phyloP scores from a whole-genome alignment of 2,329 filamentous ascomycete genomes.

The Pyricularia grisea region DNA sequence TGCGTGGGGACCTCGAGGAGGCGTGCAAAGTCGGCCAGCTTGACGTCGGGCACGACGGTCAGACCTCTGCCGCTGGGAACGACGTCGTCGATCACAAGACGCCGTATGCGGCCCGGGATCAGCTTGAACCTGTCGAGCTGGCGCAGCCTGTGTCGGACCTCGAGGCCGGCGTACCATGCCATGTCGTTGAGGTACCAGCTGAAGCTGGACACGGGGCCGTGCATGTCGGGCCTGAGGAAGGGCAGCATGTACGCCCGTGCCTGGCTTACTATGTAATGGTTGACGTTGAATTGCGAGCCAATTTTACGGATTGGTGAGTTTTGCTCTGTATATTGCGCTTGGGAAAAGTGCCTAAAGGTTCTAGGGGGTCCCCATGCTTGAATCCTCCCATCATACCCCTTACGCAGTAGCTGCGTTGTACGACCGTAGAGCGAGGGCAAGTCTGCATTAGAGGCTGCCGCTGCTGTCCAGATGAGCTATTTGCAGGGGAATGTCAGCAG shows the following conservation, averaged over 20 bases:
- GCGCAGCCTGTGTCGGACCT: slow-evolving; percentile 62
- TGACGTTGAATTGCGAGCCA: slow-evolving; percentile 80
- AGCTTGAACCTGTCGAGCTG: slow-evolving; percentile 72
- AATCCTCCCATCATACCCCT: slow-evolving; percentile 55
- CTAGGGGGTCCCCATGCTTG: slow-evolving; percentile 62
- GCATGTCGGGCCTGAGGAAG: slow-evolving; percentile 72
- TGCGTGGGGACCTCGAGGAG: slow-evolving; percentile 76
- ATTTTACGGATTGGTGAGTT: slow-evolving; percentile 60
- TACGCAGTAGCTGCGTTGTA: slow-evolving; percentile 61
- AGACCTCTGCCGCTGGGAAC: slow-evolving; percentile 48
- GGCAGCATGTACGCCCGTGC: slow-evolving; percentile 83
- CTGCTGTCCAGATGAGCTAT: slow-evolving; percentile 74
- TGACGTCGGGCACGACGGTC: slow-evolving; percentile 74
- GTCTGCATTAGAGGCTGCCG: slow-evolving; percentile 65
- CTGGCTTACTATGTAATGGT: slow-evolving; percentile 92
- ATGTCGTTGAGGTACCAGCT: slow-evolving; percentile 44
- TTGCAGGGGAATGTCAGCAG: background rate
- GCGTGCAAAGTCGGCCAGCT: slow-evolving; percentile 61
- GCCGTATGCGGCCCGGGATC: slow-evolving; percentile 58
- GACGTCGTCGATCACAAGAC: slow-evolving; percentile 74
- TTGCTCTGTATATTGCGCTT: slow-evolving; percentile 54
- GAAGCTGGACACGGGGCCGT: slow-evolving; percentile 61
- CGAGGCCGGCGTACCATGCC: slow-evolving; percentile 39
- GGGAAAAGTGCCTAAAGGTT: slow-evolving; percentile 60
- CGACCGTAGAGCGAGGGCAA: slow-evolving; percentile 56